These are phyloP conservation scores for Prunus persica DNA, from an alignment of 306 rosid genomes.

Conservation along the genomic window Prunus_persica_NCBIv2 NC_034009.1:2853001-2853500, in stretches of 20 bases:
- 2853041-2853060: constrained; percentile 89
- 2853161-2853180: constrained; percentile 41
- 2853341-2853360: constrained; percentile 52
- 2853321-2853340: constrained; percentile 37
- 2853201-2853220: constrained; percentile 41
- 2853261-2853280: constrained; percentile 64
- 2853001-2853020: constrained; percentile 92
- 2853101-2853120: constrained; percentile 96
- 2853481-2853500: constrained; percentile 67
- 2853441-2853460: constrained; percentile 32
- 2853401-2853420: constrained; percentile 70
- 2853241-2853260: constrained; percentile 50
- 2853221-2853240: constrained; percentile 49
- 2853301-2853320: constrained; percentile 52
- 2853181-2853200: constrained; percentile 37
- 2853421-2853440: constrained; percentile 51
- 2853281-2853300: constrained; percentile 54
- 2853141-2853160: constrained; percentile 78
- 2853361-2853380: constrained; percentile 56
- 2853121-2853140: constrained; percentile 94
- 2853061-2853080: constrained; percentile 96
- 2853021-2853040: constrained; percentile 90
- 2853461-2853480: constrained; percentile 42
- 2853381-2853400: constrained; percentile 65
- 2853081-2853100: constrained; percentile 75